A percentile compares a stretch with the other conserved stretches of the same genome.
Conservation (phyloP, 1,284 basidiomycete genomes). For the Cutaneotrichosporon cavernicola region DNA sequence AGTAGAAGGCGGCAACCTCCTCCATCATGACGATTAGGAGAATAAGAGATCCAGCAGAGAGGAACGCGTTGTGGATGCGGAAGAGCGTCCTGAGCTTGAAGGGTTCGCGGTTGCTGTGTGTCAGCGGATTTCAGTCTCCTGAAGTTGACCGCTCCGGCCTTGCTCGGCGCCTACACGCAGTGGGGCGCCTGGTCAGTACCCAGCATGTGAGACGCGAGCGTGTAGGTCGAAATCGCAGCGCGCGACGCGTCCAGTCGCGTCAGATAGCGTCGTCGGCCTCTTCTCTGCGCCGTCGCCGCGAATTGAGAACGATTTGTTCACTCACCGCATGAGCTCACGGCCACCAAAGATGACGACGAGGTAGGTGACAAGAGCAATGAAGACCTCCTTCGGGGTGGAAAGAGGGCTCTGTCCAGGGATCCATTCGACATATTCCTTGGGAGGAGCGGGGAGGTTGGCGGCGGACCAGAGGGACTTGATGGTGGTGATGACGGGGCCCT, state of each 20-base stretch:
- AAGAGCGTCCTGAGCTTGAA: slow-evolving; percentile 83
- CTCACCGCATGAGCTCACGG: slow-evolving; percentile 74
- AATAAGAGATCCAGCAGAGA: slow-evolving; percentile 76
- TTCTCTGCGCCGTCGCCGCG: not conserved
- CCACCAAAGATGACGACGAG: slow-evolving; percentile 85
- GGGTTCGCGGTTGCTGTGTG: slow-evolving; percentile 59
- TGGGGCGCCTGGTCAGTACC: not conserved
- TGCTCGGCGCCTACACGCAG: not conserved
- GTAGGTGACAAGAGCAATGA: slow-evolving; percentile 71
- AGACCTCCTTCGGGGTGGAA: slow-evolving; percentile 73
- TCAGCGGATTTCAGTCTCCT: not conserved
- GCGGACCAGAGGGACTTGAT: slow-evolving; percentile 38
- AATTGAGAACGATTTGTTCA: slow-evolving; percentile 13
- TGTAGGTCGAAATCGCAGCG: not conserved
- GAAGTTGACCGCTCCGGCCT: not conserved
- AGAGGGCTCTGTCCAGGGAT: slow-evolving; percentile 62
- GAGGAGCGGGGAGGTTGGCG: slow-evolving; percentile 37
- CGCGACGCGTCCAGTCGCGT: not conserved
- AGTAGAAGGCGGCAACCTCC: slow-evolving; percentile 76
- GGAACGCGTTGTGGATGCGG: slow-evolving; percentile 86
- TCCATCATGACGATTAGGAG: slow-evolving; percentile 84
- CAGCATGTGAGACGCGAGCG: not conserved
- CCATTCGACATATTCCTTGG: slow-evolving; percentile 43
- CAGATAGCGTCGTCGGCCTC: not conserved
- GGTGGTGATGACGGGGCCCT: slow-evolving; percentile 43